These are phyloP conservation scores for Vicia villosa DNA, from an alignment of 306 rosid species.

Conservation along the genomic window DNA sequence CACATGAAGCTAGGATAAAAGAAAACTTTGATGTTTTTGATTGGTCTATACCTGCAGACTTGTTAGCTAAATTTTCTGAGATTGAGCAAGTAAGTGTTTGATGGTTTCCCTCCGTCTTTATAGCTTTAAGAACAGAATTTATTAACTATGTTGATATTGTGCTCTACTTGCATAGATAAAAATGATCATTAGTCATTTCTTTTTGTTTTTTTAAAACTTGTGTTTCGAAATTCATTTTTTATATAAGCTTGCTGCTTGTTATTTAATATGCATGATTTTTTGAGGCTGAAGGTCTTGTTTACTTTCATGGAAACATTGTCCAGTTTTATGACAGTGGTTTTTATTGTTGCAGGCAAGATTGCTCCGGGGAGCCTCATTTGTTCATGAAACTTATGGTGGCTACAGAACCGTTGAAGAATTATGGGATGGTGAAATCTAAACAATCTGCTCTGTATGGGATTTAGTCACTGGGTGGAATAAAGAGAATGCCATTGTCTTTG, in stretches of 20 bases:
- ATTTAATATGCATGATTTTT: too few species aligned
- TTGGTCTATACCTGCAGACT: constrained; percentile 72
- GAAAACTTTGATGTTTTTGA: constrained; percentile 65
- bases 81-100: constrained; percentile 53
- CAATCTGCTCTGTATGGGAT: background rate
- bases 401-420: constrained; percentile 61
- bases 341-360: constrained; percentile 64
- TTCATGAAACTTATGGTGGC: constrained; percentile 57
- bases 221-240: constrained; percentile 1
- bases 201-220: too few species aligned
- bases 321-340: constrained; percentile 27
- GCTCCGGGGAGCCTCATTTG: constrained; percentile 48
- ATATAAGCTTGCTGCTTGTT: too few species aligned
- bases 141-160: background rate
- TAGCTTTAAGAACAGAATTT: constrained; percentile 16
- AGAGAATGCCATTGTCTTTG: constrained; percentile 14
- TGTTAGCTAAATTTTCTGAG: constrained; percentile 54
- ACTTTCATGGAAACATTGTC: constrained; percentile 20
- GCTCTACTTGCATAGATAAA: too few species aligned
- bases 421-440: constrained; percentile 87
- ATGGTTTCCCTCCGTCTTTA: background rate
- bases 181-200: too few species aligned
- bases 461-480: background rate
- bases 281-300: too few species aligned
- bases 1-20: constrained; percentile 65